These are phyloP conservation scores for Pseudozyma sp. DNA, from an alignment of 1,284 basidiomycete genomes.

Conservation along the genomic window DNA sequence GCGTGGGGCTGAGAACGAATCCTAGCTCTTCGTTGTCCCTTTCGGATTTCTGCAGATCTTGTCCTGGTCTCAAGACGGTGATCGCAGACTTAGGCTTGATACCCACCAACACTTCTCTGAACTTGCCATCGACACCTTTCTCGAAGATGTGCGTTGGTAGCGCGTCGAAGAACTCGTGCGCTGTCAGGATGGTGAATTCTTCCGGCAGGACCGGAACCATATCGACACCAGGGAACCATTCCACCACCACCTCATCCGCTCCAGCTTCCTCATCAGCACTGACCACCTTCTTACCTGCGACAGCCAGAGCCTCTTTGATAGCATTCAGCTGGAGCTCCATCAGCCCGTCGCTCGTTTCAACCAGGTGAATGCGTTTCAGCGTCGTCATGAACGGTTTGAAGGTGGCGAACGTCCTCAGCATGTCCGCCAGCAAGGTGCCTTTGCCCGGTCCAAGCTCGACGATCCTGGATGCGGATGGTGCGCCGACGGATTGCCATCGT, in stretches of 20 bases:
- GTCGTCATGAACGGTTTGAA: conserved; percentile 55
- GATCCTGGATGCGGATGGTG: conserved; percentile 75
- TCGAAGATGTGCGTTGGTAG: conserved; percentile 91
- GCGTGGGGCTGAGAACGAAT: conserved; percentile 76
- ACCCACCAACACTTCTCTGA: conserved; percentile 87
- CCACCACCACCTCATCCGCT: conserved; percentile 68
- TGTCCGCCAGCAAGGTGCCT: conserved; percentile 90
- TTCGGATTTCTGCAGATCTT: conserved; percentile 8
- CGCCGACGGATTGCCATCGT: conserved; percentile 78
- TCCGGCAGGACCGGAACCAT: conserved; percentile 73
- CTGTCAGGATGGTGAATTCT: conserved; percentile 84
- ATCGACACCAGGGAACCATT: conserved; percentile 82
- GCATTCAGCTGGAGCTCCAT: conserved; percentile 56
- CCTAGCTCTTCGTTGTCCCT: conserved; percentile 70
- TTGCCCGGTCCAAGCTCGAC: conserved; percentile 94
- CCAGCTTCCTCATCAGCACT: conserved; percentile 29
- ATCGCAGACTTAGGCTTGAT: conserved; percentile 55
- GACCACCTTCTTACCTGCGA: conserved; percentile 47
- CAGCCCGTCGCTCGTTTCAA: conserved; percentile 64
- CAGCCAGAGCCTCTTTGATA: conserved; percentile 42
- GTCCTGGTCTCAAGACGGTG: conserved; percentile 51
- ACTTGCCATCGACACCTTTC: conserved; percentile 74
- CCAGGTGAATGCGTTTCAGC: conserved; percentile 59
- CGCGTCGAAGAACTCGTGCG: conserved; percentile 98
- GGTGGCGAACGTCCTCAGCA: conserved; percentile 74